phyloP scores from a whole-genome alignment of 1,139 yeast genomes.

The Sugiyamaella paludigena region DNA sequence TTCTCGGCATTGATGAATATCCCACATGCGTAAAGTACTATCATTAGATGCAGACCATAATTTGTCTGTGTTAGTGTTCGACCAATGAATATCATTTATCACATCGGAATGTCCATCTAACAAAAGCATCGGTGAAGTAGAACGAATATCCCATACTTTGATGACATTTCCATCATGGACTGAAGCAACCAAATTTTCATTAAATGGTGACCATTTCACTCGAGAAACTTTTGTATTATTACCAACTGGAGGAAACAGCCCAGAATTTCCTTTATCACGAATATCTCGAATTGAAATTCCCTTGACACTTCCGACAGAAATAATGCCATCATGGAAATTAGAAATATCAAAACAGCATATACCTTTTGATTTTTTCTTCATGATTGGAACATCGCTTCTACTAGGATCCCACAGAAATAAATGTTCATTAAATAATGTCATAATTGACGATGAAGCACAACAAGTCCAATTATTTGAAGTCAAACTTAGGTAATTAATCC shows the following conservation, averaged over 20 bases:
- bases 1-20: constrained; percentile 39
- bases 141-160: constrained; percentile 74
- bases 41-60: constrained; percentile 61
- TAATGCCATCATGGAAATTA: constrained; percentile 47
- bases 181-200: constrained; percentile 63
- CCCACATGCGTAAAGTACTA: constrained; percentile 76
- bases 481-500: constrained; percentile 42
- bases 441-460: constrained; percentile 44
- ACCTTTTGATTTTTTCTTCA: constrained; percentile 54
- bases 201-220: constrained; percentile 62
- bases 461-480: constrained; percentile 44
- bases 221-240: constrained; percentile 40
- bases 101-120: constrained; percentile 57
- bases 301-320: constrained; percentile 65
- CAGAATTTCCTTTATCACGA: constrained; percentile 44
- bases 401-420: constrained; percentile 71
- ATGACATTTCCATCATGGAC: constrained; percentile 57
- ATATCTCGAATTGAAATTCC: constrained; percentile 72
- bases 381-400: constrained; percentile 52
- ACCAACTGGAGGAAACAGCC: constrained; percentile 46
- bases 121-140: constrained; percentile 49
- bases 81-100: constrained; percentile 64
- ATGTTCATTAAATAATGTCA: constrained; percentile 61
- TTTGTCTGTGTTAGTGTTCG: constrained; percentile 45
- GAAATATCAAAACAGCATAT: constrained; percentile 53